A percentile compares a stretch with the other conserved stretches of the same genome.
phyloP scores from a whole-genome alignment of 306 rosid species.

The Fagus sylvatica region DNA sequence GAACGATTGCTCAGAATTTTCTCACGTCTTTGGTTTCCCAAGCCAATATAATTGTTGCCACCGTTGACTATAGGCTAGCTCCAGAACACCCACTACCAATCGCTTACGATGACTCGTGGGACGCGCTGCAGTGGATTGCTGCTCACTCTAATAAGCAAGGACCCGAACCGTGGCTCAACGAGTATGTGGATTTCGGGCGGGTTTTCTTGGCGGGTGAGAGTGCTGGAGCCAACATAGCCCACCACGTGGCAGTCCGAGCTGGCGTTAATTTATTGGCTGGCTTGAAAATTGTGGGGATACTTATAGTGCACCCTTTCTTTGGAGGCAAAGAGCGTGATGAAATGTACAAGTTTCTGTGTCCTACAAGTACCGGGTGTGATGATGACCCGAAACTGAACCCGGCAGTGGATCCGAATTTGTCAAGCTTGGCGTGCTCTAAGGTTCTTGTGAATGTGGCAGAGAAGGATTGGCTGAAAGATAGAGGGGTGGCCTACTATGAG shows the following conservation, averaged over 20 bases:
- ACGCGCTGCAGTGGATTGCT: constrained; percentile 31
- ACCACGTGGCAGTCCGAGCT: constrained; percentile 29
- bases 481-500: constrained; percentile 22
- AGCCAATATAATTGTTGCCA: constrained; percentile 18
- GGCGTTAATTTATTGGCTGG: constrained; percentile 11
- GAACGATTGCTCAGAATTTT: neutral
- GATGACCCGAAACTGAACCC: constrained; percentile 33
- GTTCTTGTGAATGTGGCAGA: constrained; percentile 33
- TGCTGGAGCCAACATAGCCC: constrained; percentile 31
- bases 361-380: constrained; percentile 14
- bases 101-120: constrained; percentile 32
- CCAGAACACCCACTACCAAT: constrained; percentile 33
- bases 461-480: constrained; percentile 31
- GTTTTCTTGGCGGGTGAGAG: constrained; percentile 34
- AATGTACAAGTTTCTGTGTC: constrained; percentile 21
- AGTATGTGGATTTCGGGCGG: constrained; percentile 22
- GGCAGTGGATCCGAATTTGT: constrained; percentile 15
- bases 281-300: constrained; percentile 10
- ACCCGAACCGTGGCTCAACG: constrained; percentile 31
- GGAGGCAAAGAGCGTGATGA: constrained; percentile 16
- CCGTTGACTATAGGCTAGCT: constrained; percentile 33
- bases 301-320: constrained; percentile 25
- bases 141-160: constrained; percentile 12
- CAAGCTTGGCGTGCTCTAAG: constrained; percentile 15
- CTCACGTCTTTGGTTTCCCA: constrained; percentile 11